A percentile compares a stretch with the other conserved stretches of the same genome.
Evolutionary conservation across 1,139 yeast genomes (phyloP).

Genomic region (Suhomyces kunorum): DNA sequence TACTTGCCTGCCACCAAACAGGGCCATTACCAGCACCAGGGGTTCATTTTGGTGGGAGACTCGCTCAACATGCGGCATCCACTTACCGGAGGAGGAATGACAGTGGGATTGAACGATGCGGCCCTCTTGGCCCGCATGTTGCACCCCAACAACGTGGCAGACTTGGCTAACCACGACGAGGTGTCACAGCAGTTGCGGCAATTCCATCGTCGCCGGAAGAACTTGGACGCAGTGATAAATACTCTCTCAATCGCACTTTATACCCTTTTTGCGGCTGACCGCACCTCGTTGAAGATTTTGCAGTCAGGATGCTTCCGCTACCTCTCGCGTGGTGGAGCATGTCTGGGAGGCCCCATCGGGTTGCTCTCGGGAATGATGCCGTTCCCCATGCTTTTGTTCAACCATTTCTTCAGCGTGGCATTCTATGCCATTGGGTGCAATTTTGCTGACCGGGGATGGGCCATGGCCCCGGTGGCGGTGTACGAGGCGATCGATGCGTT

Average conservation of each 20-base stretch:
- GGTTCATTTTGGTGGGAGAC: slow-evolving; percentile 88
- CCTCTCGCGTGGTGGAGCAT: slow-evolving; percentile 80
- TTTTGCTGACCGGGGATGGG: slow-evolving; percentile 61
- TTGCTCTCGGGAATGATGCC: slow-evolving; percentile 82
- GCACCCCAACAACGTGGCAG: slow-evolving; percentile 56
- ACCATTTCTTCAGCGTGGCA: slow-evolving; percentile 89
- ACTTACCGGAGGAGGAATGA: slow-evolving; percentile 98
- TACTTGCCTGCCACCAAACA: slow-evolving; percentile 73
- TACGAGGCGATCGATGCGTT: slow-evolving; percentile 69
- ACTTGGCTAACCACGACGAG: slow-evolving; percentile 56
- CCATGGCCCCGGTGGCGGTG: slow-evolving; percentile 73
- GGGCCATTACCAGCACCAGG: slow-evolving; percentile 56
- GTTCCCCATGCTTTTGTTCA: slow-evolving; percentile 68
- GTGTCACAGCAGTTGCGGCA: slow-evolving; percentile 57
- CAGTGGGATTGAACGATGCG: slow-evolving; percentile 92
- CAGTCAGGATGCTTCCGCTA: slow-evolving; percentile 90
- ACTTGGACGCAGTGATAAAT: slow-evolving; percentile 80
- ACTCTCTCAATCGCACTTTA: slow-evolving; percentile 89
- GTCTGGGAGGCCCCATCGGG: slow-evolving; percentile 77
- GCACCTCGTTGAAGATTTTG: slow-evolving; percentile 59
- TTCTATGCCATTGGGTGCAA: slow-evolving; percentile 77
- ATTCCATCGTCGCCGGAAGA: slow-evolving; percentile 79
- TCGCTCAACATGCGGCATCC: slow-evolving; percentile 98
- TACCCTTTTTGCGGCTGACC: slow-evolving; percentile 86
- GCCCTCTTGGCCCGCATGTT: slow-evolving; percentile 62